phyloP scores from a whole-genome alignment of 192 early-diverging fungal species.

The Gonapodya sp. region DNA sequence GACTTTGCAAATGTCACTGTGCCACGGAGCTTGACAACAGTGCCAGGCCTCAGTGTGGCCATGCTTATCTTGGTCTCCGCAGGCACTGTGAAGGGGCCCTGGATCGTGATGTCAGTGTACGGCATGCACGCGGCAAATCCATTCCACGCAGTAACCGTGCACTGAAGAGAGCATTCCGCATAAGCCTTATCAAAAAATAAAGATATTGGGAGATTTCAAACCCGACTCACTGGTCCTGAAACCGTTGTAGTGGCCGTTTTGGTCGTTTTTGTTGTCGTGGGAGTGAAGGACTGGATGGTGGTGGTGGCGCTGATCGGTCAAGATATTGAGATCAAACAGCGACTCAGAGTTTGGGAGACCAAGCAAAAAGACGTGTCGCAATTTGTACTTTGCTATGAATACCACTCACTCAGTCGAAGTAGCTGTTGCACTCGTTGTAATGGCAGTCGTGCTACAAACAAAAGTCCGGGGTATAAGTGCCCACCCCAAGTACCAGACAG shows the following conservation, averaged over 20 bases:
- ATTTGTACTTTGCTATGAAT: too few relatives aligned
- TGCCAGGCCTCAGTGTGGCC: background rate
- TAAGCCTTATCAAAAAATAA: background rate
- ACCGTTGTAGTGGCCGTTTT: background rate
- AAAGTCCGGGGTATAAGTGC: too few relatives aligned
- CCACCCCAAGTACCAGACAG: too few relatives aligned
- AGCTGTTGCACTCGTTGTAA: too few relatives aligned
- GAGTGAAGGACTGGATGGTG: background rate
- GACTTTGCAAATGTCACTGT: background rate
- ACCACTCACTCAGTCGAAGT: too few relatives aligned
- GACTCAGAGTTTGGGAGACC: too few relatives aligned
- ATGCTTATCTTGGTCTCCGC: background rate
- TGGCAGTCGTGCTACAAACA: too few relatives aligned
- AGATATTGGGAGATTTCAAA: background rate
- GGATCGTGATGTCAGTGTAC: background rate
- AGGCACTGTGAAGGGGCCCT: background rate
- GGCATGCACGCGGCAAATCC: background rate
- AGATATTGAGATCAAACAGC: too few relatives aligned
- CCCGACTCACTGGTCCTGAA: background rate
- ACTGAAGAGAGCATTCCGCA: background rate
- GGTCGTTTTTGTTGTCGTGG: background rate
- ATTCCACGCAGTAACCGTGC: background rate
- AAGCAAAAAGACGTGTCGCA: too few relatives aligned
- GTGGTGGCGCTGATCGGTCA: too few relatives aligned
- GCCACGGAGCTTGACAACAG: background rate